These are phyloP conservation scores for Aspergillus udagawae DNA, from an alignment of 2,329 filamentous ascomycete genomes.

Conservation along the genomic window DNA sequence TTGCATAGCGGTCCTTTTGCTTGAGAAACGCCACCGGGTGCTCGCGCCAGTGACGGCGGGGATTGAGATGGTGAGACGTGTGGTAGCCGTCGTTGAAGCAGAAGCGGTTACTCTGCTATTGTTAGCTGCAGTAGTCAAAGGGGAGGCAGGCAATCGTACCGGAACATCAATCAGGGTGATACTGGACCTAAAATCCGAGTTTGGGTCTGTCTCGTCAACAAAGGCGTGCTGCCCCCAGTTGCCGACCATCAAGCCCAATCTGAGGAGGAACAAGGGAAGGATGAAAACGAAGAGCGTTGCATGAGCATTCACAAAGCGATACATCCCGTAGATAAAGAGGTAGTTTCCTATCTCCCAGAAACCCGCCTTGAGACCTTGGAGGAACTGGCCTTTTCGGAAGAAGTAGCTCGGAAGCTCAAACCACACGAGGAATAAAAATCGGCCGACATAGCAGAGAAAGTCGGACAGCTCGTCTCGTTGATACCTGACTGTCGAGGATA, in stretches of 20 bases:
- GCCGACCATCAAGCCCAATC: constrained; percentile 71
- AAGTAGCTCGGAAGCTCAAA: constrained; percentile 73
- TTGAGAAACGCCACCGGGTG: constrained; percentile 70
- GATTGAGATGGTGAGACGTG: constrained; percentile 50
- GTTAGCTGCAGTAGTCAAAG: neutral
- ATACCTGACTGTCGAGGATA: constrained; percentile 72
- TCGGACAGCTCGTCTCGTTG: constrained; percentile 65
- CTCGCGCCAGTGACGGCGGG: constrained; percentile 69
- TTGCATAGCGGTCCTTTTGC: constrained; percentile 62
- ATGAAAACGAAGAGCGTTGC: constrained; percentile 64
- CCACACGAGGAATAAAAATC: constrained; percentile 72
- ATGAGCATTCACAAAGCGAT: constrained; percentile 46
- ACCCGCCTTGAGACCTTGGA: constrained; percentile 52
- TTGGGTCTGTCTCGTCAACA: constrained; percentile 68
- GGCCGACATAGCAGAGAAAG: constrained; percentile 68
- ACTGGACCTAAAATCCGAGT: constrained; percentile 74
- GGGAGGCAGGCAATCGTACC: constrained; percentile 48
- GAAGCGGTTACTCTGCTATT: constrained; percentile 66
- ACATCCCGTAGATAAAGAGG: constrained; percentile 49
- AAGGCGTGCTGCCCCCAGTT: constrained; percentile 85
- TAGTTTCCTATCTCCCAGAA: constrained; percentile 62
- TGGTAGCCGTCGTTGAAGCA: constrained; percentile 83
- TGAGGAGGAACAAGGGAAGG: constrained; percentile 62
- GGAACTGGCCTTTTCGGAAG: constrained; percentile 55
- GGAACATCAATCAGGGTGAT: constrained; percentile 76